Evolutionary conservation across 495 filamentous ascomycete genomes (phyloP), one percentile per base, ranked within the genome.

Genomic region (Podospora tetraspora): DNA sequence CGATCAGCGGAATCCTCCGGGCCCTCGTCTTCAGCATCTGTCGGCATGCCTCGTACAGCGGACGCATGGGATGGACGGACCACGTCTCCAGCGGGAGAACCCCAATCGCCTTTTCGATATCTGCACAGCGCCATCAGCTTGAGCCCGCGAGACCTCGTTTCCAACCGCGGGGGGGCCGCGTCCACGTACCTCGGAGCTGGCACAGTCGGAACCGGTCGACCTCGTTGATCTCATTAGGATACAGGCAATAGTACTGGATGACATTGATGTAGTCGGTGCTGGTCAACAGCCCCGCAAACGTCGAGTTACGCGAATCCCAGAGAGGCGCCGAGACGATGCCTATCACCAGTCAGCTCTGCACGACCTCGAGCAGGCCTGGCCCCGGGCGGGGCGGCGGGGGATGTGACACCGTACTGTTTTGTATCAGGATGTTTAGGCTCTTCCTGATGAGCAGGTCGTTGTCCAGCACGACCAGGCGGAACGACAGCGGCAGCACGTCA

Each of bases 231-330:
- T 92, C 89, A 59, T 94, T 92, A 19, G 96, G 96, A 73, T 94
- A 96, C 80, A 98, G 94, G 88, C 95, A 98, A 82, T 98, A 98
- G 79, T 98, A 99, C 80, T 98, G 96, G 64, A 99, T 96, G 66
- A 99, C 90, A 77, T 99, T 99, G 83, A 99, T 91, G 78, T 95
- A 99, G 78, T 99, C 95, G 69, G 92, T 95, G 60, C 92, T 96
- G 23, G 95, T 98, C 74, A 99, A 85, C 25, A 98, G 84, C 62
- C 95, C 95, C 25, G 96, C 95, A 76, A 98, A 99, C 24, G 90
- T 92, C 27, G 93, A 97, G 5, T 90, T 91, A 66, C 92, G 92
- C 34, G 94, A 97, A 79, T 99, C 95, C 95, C 95, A 99, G 70
- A 99, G 84, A 27, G 95, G 95, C 24, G 95, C 95, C 57, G 95